Base-by-base conservation (phyloP, 2,329 filamentous ascomycete species). In the Pseudocercospora fuligena region DNA sequence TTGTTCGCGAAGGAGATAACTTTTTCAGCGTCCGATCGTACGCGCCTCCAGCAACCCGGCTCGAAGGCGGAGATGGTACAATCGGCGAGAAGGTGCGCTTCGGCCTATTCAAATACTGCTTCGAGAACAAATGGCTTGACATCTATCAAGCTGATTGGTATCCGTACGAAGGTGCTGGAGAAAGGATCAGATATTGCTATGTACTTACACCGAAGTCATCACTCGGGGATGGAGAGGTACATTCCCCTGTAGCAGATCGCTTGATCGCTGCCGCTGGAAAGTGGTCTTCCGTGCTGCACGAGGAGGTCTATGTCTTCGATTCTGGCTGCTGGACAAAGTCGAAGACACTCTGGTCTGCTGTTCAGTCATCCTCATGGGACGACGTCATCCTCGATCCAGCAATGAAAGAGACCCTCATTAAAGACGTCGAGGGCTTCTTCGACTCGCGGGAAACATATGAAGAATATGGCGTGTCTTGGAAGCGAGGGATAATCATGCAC, bases 391-490 rank as follows among this genome's bases (percentile, higher is more conserved):
- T 84, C 11, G 80, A 83, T 64, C 75, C 78, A 16, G 74, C 75
- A 25, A 78, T 81, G 76, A 83, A 83, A 70, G 77, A 78, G 46
- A 80, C 79, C 14, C 73, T 83, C 12, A 77, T 78, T n/a, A 60
- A 66, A 19, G 73, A 77, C 31, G 76, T 78, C 7, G 73, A 77
- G 46, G 80, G 78, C 3, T 83, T 83, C 73, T 82, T 80, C 72
- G 74, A 78, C 61, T 73, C 70, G 33, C 70, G 74, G 49, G 73
- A 76, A 1, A 69, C 80, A 3, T 84, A 84, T 70, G 72, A 77
- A n/a, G 74, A 80, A n/a, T 79, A 82, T 33, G 77, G 78, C 0
- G 82, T 84, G 6, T 81, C 82, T 0, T 84, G 82, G 82, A 83
- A 82, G 65, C 76, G 82, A 21, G 82, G 82, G n/a, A 72, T 84